Evolutionary conservation across 2,329 filamentous ascomycete genomes (phyloP).

Genomic region (Tolypocladium sp.): DNA sequence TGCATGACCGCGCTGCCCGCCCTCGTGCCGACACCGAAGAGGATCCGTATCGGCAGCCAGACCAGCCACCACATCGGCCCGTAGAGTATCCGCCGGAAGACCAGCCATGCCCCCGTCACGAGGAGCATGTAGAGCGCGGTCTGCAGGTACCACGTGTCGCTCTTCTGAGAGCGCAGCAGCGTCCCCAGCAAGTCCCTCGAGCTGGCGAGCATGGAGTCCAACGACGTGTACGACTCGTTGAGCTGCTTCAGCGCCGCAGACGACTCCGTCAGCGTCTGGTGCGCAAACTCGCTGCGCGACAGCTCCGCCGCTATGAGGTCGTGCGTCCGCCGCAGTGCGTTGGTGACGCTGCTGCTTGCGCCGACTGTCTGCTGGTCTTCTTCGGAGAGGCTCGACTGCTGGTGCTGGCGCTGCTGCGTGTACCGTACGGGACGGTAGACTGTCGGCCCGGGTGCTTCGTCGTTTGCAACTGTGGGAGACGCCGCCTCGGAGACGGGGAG

Average conservation of each 20-base stretch:
- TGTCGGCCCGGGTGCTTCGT: conserved; percentile 8
- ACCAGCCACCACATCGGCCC: conserved; percentile 86
- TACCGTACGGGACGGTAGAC: conserved; percentile 12
- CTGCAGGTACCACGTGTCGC: conserved; percentile 95
- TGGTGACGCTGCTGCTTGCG: conserved; percentile 75
- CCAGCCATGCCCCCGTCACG: conserved; percentile 71
- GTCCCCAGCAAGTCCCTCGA: conserved; percentile 69
- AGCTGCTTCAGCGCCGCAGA: conserved; percentile 75
- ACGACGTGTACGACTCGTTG: conserved; percentile 68
- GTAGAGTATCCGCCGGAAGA: conserved; percentile 78
- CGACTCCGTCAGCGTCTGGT: conserved; percentile 78
- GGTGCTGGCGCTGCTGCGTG: conserved; percentile 22
- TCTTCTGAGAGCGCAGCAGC: conserved; percentile 81
- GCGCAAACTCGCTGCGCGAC: conserved; percentile 77
- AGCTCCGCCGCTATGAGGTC: conserved; percentile 79
- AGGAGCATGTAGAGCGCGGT: conserved; percentile 78
- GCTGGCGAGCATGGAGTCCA: conserved; percentile 68
- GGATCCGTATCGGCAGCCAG: conserved; percentile 66
- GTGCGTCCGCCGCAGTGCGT: conserved; percentile 76
- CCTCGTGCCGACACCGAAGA: conserved; percentile 50
- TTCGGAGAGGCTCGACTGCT: conserved; percentile 36
- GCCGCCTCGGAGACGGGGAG: conserved; percentile 27
- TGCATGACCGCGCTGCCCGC: conserved; percentile 43
- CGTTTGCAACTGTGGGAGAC: conserved; percentile 16
- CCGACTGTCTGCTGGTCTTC: conserved; percentile 66